phyloP scores from a whole-genome alignment of 306 rosid genomes.

The Chamaecrista fasciculata region DNA sequence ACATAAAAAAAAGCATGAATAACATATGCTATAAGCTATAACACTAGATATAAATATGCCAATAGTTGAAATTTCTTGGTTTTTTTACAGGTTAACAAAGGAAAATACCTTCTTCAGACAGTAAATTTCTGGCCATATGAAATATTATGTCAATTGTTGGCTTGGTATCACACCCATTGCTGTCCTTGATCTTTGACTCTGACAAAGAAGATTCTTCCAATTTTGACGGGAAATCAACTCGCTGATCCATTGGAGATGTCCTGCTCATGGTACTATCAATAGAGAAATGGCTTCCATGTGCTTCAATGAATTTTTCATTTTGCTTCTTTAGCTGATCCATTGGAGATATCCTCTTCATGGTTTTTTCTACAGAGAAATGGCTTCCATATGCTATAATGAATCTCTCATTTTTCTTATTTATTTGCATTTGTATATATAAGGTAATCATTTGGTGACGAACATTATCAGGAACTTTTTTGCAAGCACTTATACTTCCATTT shows the following conservation, averaged over 20 bases:
- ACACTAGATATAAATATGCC: too few species aligned
- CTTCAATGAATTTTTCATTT: too few species aligned
- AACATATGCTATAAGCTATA: not conserved
- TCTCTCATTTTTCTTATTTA: too few species aligned
- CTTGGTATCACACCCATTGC: conserved; percentile 20
- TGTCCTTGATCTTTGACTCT: conserved; percentile 32
- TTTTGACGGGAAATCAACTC: conserved; percentile 47
- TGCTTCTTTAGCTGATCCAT: too few species aligned
- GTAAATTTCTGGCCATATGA: conserved; percentile 15
- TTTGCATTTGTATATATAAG: too few species aligned
- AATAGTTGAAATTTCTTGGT: not conserved
- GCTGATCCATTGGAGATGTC: conserved; percentile 49
- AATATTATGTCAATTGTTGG: conserved; percentile 2
- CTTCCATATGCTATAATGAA: too few species aligned
- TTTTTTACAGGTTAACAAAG: not conserved
- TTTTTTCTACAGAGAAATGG: too few species aligned
- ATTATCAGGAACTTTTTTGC: too few species aligned
- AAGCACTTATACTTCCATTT: too few species aligned
- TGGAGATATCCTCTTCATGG: too few species aligned
- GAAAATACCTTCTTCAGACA: conserved; percentile 58
- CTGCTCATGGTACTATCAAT: conserved; percentile 58
- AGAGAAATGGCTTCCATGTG: too few species aligned
- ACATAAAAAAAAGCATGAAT: not conserved
- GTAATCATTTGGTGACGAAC: too few species aligned
- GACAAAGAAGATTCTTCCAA: conserved; percentile 57